These are phyloP conservation scores for Trichoderma oligosporum DNA, from an alignment of 2,329 filamentous ascomycete species.

Conservation along the genomic window DNA sequence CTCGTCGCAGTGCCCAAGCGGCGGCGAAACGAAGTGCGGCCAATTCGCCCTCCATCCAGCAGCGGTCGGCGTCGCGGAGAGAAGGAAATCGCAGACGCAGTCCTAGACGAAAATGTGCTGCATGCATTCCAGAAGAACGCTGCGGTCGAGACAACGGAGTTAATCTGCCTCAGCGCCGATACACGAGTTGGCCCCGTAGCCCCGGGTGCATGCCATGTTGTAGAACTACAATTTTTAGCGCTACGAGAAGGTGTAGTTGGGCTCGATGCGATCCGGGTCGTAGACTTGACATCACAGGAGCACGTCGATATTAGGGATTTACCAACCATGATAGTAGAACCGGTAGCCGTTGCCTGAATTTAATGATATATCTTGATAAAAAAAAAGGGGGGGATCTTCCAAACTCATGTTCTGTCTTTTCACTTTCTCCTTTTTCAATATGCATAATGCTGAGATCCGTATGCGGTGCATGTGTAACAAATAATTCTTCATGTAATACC, in stretches of 20 bases:
- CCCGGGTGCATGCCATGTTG: constrained; percentile 69
- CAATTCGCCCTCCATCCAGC: constrained; percentile 52
- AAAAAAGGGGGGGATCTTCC: too few species aligned
- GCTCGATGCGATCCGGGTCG: constrained; percentile 68
- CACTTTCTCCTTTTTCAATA: neutral
- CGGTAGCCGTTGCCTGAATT: constrained; percentile 24
- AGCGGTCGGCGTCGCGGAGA: constrained; percentile 34
- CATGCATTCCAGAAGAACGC: constrained; percentile 68
- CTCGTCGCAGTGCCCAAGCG: constrained; percentile 65
- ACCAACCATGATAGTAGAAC: constrained; percentile 61
- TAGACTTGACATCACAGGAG: constrained; percentile 71
- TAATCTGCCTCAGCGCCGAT: constrained; percentile 73
- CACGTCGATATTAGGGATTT: constrained; percentile 73
- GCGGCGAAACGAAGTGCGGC: constrained; percentile 53
- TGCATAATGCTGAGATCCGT: neutral
- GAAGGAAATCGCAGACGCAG: constrained; percentile 56
- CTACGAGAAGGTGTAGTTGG: constrained; percentile 62
- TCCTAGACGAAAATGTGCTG: constrained; percentile 67
- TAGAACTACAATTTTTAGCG: constrained; percentile 68
- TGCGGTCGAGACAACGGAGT: constrained; percentile 59
- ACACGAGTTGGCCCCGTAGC: constrained; percentile 68
- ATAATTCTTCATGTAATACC: neutral
- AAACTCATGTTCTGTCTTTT: neutral
- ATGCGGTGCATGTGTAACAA: neutral
- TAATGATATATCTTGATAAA: neutral